Evolutionary conservation across 352 stramenopile species (phyloP), one percentile per base, ranked within the genome.

Genomic region (Phytophthora sp.): DNA sequence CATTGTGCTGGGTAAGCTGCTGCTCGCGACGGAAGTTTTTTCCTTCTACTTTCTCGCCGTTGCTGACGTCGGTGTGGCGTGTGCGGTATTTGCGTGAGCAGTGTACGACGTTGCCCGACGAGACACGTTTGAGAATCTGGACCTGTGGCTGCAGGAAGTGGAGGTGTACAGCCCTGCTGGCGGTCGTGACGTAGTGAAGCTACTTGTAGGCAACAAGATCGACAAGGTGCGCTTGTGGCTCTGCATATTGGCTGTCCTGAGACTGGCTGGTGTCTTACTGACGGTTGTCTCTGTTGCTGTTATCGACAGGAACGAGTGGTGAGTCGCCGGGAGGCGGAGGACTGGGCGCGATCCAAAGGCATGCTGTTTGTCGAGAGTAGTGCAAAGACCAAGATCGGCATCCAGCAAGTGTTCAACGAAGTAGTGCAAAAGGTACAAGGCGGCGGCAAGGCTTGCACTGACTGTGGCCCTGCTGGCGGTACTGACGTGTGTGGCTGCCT

Each of bases 301-400:
- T 11, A 13, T 35, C 20, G 76, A 52, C 82, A 99, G 91, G 88
- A 97, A 69, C 83, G 92, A 62, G 88, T 96, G 31, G 94, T 99
- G 45, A 90, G 88, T 43, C 74, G 94, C 28, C 92, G 97, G 68
- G 88, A 98, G 74, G 96, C 93, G 4, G 96, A 99, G 60, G 94
- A 96, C 53, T 99, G 97, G 95, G 97, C 96, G 23, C 76, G 95
- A 53, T 96, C 86, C 51, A 98, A 98, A 74, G 97, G 96, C 41
- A 99, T 99, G 96, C 72, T 99, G 21, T 99, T 99, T 75, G 84
- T 99, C 43, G 97, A 99, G 74, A 98, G 96, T 55, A 99, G 95
- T 54, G 96, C 96, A 8, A 99, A 99, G 76, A 99, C 96, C 62
- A 88, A 89, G 57, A 92, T 96, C 51, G 95, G 95, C 28, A 98